Conservation (phyloP, 768 basidiomycete species). For the Roridomyces roridus region DNA sequence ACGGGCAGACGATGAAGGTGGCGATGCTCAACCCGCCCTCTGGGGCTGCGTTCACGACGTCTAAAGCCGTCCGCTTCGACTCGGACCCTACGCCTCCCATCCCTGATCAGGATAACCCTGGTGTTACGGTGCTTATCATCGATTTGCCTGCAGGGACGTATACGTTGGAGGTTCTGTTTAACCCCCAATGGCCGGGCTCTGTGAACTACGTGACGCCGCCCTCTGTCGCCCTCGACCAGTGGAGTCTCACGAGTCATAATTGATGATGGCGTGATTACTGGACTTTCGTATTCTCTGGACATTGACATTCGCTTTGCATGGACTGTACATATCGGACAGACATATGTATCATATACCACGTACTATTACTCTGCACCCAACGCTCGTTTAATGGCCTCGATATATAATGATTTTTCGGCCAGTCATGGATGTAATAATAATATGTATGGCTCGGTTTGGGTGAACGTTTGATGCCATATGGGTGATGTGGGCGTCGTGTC, state of each 20-base stretch:
- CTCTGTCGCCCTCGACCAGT: slow-evolving; percentile 71
- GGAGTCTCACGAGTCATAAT: slow-evolving; percentile 84
- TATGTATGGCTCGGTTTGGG: too few species aligned
- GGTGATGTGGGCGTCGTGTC: too few species aligned
- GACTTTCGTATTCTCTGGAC: too few species aligned
- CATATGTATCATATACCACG: too few species aligned
- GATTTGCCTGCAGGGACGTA: slow-evolving; percentile 59
- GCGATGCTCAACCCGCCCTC: slow-evolving; percentile 68
- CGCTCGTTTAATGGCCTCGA: too few species aligned
- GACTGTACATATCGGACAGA: too few species aligned
- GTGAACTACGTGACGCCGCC: slow-evolving; percentile 70
- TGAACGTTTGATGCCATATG: too few species aligned
- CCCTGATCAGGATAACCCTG: slow-evolving; percentile 76
- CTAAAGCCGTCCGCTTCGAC: slow-evolving; percentile 58
- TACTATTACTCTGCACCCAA: too few species aligned
- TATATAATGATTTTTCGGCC: too few species aligned
- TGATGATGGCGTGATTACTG: too few species aligned
- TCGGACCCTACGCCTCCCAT: slow-evolving; percentile 67
- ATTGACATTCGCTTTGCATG: too few species aligned
- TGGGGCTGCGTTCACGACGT: slow-evolving; percentile 70
- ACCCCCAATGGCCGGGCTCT: slow-evolving; percentile 86
- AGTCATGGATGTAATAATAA: too few species aligned
- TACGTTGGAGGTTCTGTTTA: slow-evolving; percentile 86
- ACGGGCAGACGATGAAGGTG: slow-evolving; percentile 69
- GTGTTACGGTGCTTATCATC: slow-evolving; percentile 83